Conservation (phyloP, 768 basidiomycete genomes). For the Filobasidium wieringae region DNA sequence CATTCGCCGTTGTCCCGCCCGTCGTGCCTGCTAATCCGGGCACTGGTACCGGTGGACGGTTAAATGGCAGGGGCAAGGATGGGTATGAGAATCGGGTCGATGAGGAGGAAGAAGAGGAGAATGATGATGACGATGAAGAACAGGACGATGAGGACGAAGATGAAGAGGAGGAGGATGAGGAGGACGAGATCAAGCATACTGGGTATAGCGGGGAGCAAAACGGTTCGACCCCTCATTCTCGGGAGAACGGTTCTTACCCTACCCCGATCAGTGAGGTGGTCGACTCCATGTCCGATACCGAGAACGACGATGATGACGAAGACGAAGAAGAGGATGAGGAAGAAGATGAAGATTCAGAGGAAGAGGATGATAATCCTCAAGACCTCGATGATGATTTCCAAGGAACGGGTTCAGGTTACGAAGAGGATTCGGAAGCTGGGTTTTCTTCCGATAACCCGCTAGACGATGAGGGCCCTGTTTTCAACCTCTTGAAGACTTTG, state of each 20-base stretch:
- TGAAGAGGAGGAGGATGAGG: not conserved
- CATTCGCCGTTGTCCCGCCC: not conserved
- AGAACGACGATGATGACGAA: not conserved
- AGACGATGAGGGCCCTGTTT: not conserved
- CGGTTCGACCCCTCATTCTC: not conserved
- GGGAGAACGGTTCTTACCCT: not conserved
- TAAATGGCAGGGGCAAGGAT: not conserved
- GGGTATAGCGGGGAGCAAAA: too few relatives aligned
- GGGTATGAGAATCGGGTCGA: not conserved
- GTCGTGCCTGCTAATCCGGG: not conserved
- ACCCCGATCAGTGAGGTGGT: not conserved
- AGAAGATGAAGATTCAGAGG: not conserved
- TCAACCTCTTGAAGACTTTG: not conserved
- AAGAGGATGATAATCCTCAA: not conserved
- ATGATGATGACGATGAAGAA: not conserved
- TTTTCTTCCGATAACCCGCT: not conserved
- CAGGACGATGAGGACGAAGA: not conserved
- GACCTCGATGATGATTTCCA: not conserved
- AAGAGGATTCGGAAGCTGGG: conserved; percentile 15
- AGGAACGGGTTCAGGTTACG: conserved; percentile 9
- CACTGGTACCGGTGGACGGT: not conserved
- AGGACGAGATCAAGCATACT: not conserved
- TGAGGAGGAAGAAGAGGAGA: not conserved
- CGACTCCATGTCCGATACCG: not conserved
- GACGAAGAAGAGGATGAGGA: conserved; percentile 7